A percentile compares a stretch with the other conserved stretches of the same genome.
These are phyloP conservation scores for Podospora didyma DNA, from an alignment of 495 filamentous ascomycete genomes.

Conservation along the genomic window DNA sequence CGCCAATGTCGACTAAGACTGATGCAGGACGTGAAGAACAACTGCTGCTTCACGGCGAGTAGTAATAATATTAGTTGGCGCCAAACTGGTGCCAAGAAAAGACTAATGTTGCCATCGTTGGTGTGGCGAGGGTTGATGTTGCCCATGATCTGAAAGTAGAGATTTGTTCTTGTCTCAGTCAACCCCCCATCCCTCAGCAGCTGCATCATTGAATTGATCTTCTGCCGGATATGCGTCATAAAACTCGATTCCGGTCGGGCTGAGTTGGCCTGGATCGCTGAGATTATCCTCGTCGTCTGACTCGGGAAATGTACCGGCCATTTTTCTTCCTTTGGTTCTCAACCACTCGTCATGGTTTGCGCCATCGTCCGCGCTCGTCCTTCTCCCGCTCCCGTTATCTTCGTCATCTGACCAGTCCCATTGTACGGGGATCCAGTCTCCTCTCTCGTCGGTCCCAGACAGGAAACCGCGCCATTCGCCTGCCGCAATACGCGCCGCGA, in stretches of 20 bases:
- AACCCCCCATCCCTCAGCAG: slow-evolving; percentile 27
- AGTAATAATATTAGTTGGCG: no score
- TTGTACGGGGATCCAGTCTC: slow-evolving; percentile 48
- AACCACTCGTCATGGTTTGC: slow-evolving; percentile 7
- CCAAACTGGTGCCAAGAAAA: no score
- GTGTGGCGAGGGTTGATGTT: no score
- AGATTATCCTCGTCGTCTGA: slow-evolving; percentile 16
- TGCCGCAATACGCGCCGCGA: slow-evolving; percentile 69
- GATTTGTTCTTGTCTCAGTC: slow-evolving; percentile 30
- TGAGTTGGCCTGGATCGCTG: no score
- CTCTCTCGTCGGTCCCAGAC: slow-evolving; percentile 43
- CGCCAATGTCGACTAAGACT: no score
- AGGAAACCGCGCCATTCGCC: slow-evolving; percentile 54
- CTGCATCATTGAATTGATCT: slow-evolving; percentile 8
- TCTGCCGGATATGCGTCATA: neutral
- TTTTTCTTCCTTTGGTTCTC: slow-evolving; percentile 9
- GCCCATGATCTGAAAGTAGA: no score
- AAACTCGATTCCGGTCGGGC: no score
- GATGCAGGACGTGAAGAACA: no score
- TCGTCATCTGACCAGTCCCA: slow-evolving; percentile 53
- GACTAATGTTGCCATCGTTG: no score
- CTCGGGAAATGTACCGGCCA: slow-evolving; percentile 28
- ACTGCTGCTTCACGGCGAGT: no score
- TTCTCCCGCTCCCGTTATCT: slow-evolving; percentile 23
- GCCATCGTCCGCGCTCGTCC: slow-evolving; percentile 7